These are phyloP conservation scores for Blastomyces gilchristii DNA, from an alignment of 2,329 filamentous ascomycete species.

Conservation along the genomic window DNA sequence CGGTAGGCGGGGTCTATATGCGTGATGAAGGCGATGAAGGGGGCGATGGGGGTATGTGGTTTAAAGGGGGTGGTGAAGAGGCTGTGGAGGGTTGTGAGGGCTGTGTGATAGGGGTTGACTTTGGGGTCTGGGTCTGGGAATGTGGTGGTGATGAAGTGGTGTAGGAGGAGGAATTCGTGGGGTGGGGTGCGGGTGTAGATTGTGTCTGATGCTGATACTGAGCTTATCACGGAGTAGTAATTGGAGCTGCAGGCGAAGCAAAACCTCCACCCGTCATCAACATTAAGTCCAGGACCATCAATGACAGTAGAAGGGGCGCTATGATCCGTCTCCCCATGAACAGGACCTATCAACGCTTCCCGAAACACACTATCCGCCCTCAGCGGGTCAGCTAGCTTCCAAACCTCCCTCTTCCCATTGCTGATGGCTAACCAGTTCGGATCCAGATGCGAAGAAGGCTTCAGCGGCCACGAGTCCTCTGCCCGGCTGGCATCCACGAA, in stretches of 20 bases:
- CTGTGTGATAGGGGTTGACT: neutral
- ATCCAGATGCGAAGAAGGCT: neutral
- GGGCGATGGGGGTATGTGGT: neutral
- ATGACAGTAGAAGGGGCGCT: neutral
- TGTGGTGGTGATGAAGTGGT: neutral
- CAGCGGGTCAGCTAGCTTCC: neutral
- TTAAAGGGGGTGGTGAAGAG: neutral
- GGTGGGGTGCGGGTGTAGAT: neutral
- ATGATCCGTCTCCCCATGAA: neutral
- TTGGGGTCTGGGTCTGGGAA: neutral
- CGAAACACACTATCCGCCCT: neutral
- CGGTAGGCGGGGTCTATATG: neutral
- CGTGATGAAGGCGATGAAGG: neutral
- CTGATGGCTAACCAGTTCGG: neutral
- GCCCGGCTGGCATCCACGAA: neutral
- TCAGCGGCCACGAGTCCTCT: neutral
- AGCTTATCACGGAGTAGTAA: neutral
- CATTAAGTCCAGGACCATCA: neutral
- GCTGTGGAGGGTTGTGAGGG: neutral
- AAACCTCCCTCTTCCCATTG: conserved; percentile 1
- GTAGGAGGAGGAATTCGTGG: neutral
- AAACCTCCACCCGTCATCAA: neutral
- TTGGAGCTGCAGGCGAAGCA: neutral
- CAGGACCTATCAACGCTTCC: neutral
- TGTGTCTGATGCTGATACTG: neutral